Conservation (phyloP, 2,329 filamentous ascomycete species). For the Fusarium pilosicola region DNA sequence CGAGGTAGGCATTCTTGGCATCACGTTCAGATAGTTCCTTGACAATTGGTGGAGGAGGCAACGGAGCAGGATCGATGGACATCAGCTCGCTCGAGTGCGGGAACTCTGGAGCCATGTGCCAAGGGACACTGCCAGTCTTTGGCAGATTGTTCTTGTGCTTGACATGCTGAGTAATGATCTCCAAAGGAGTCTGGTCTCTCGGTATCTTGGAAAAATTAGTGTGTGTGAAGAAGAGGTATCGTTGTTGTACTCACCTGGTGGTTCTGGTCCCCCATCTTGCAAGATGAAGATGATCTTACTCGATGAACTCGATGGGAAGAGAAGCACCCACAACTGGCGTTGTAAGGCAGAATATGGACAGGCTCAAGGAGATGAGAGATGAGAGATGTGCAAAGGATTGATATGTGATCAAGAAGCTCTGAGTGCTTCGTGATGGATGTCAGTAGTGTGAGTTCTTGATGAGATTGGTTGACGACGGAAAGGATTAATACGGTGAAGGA, state of each 20-base stretch:
- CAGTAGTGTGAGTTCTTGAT: neutral
- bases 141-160: neutral
- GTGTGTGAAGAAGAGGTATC: neutral
- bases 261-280: neutral
- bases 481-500: neutral
- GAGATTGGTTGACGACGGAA: neutral
- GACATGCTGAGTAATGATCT: constrained; percentile 25
- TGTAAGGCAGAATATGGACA: too few species aligned
- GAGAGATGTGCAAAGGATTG: neutral
- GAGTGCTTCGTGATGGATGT: neutral
- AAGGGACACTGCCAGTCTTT: neutral
- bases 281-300: neutral
- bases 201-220: constrained; percentile 5
- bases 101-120: constrained; percentile 37
- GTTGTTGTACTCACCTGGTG: neutral
- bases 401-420: neutral
- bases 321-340: neutral
- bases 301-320: neutral
- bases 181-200: neutral
- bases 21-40: constrained; percentile 10
- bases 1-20: constrained; percentile 67
- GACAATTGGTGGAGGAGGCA: constrained; percentile 19
- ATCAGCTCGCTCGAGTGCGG: constrained; percentile 42
- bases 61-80: constrained; percentile 7
- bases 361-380: neutral